phyloP scores from a whole-genome alignment of 495 filamentous ascomycete genomes.

The Bathelium albidoporum region DNA sequence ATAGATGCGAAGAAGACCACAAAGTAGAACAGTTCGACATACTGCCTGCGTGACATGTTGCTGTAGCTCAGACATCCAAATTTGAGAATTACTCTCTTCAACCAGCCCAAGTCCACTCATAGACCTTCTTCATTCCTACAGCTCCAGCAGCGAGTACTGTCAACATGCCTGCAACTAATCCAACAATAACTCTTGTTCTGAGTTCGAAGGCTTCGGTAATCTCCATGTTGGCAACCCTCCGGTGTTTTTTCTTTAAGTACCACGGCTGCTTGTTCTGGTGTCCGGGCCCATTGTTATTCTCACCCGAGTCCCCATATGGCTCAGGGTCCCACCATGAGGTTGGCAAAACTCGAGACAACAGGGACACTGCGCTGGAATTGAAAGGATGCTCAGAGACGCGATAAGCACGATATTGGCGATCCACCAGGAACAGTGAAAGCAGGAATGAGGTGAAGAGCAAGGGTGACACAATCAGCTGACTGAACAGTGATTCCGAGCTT shows the following conservation, averaged over 20 bases:
- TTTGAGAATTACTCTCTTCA: neutral
- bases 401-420: constrained; percentile 24
- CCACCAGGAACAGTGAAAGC: constrained; percentile 28
- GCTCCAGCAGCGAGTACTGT: constrained; percentile 12
- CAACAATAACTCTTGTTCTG: constrained; percentile 20
- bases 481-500: neutral
- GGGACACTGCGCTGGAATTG: neutral
- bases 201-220: constrained; percentile 30
- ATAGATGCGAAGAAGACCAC: too few species aligned
- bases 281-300: neutral
- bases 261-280: constrained; percentile 14
- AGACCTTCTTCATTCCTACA: constrained; percentile 13
- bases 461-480: constrained; percentile 25
- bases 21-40: too few species aligned
- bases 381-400: constrained; percentile 22
- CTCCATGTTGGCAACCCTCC: constrained; percentile 27
- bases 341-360: constrained; percentile 7
- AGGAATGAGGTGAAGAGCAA: constrained; percentile 30
- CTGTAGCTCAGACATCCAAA: neutral
- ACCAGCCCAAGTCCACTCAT: constrained; percentile 8
- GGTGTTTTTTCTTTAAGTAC: constrained; percentile 29
- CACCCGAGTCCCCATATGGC: constrained; percentile 26
- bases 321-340: constrained; percentile 23
- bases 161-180: constrained; percentile 14
- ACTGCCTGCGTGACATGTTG: neutral